Percentiles rank a stretch among this genome's conserved stretches.
These are phyloP conservation scores for Euphrasia arctica DNA, from an alignment of 305 asterid genomes.

Conservation along the genomic window DNA sequence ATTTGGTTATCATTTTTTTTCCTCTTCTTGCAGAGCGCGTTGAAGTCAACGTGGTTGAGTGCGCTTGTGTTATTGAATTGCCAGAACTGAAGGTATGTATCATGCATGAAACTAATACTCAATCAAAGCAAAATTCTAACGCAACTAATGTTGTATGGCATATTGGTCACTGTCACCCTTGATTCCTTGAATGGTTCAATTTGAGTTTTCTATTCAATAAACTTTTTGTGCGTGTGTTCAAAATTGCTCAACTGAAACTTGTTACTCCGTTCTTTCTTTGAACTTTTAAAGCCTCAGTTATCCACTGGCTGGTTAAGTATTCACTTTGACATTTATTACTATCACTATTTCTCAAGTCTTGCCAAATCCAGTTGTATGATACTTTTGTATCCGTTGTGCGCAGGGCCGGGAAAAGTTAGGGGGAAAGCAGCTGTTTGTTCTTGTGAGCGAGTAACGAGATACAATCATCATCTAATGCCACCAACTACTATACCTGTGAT, in stretches of 20 bases:
- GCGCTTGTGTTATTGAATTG: constrained; percentile 87
- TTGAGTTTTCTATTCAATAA: not conserved
- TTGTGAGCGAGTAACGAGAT: constrained; percentile 42
- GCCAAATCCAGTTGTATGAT: too few relatives aligned
- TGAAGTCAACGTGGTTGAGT: constrained; percentile 74
- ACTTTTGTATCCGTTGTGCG: not conserved
- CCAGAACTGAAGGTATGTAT: constrained; percentile 68
- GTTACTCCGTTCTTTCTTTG: not conserved
- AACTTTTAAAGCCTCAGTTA: too few relatives aligned
- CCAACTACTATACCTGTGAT: not conserved
- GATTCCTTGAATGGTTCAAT: not conserved
- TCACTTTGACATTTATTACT: not conserved
- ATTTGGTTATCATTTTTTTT: constrained; percentile 7
- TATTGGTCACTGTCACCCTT: too few relatives aligned
- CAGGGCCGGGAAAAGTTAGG: constrained; percentile 84
- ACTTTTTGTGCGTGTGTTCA: not conserved
- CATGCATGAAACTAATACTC: constrained; percentile 22
- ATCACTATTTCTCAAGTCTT: not conserved
- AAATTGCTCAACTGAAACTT: not conserved
- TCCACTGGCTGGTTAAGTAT: too few relatives aligned
- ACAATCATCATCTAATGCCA: not conserved
- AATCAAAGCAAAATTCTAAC: not conserved
- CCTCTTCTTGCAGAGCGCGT: constrained; percentile 66
- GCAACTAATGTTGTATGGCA: not conserved
- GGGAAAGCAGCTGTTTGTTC: constrained; percentile 73